Evolutionary conservation across 352 stramenopile genomes (phyloP), one percentile per base, ranked within the genome.

Genomic region (Globisporangium splendens): DNA sequence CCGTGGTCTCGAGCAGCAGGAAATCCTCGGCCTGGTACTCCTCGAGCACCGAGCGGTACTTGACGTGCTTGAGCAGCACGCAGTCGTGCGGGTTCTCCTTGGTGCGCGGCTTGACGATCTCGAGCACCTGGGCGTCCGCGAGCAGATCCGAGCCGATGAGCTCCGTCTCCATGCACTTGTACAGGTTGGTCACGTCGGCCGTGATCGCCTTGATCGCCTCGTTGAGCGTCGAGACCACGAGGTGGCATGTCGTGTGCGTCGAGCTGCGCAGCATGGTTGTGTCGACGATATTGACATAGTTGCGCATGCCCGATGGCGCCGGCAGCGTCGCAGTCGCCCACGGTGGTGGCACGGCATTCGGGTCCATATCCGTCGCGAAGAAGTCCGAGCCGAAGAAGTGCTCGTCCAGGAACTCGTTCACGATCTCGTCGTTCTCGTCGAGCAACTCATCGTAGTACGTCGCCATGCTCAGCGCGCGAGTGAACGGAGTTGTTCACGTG

Each of bases 21-120:
- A 86, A 87, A 48, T 90, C 80, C 50, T 90, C 80, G 18, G 72
- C 75, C 20, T 80, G 68, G 33, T 65, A 66, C 15, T 78, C 78
- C 56, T 84, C 73, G 18, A 86, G 60, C 18, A 86, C 68, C 18
- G 76, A 86, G 11, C 67, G 72, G 65, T 90, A 88, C 53, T 83
- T 88, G 66, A 88, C 76, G 58, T 90, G 80, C 66, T 93, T 93
- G 62, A 91, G 70, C 2, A 77, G 72, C 20, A 93, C 68, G 66
- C 86, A 93, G 46, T 84, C 75, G 63, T 93, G 80, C 21, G 79
- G 79, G 1, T 61, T 76, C 60, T 88, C 70, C 56, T 90, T 88
- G 15, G 83, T 86, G 13, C 83, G 68, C 44, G 72, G 70, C 17
- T 83, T 69, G 24, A 93, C 66, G 42, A 77, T 86, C 57, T 91